phyloP scores from a whole-genome alignment of 1,284 basidiomycete species.

The Fistulinella staudtii region DNA sequence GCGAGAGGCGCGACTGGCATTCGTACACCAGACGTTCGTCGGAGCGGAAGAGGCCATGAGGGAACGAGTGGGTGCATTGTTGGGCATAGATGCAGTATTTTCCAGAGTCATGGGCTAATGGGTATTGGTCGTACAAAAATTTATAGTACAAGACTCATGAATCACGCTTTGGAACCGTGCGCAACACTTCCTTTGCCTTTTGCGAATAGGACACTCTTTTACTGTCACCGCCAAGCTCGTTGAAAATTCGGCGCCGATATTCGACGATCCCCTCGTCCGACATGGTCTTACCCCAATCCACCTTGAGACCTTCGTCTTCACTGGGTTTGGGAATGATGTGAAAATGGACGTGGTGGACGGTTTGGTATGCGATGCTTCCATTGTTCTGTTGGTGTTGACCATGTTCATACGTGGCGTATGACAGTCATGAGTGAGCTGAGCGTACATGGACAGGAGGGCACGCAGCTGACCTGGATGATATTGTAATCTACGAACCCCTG shows the following conservation, averaged over 20 bases:
- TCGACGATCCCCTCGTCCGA: too few relatives aligned
- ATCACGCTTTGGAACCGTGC: too few relatives aligned
- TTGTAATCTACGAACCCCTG: constrained; percentile 79
- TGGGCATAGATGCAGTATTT: not conserved
- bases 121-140: too few relatives aligned
- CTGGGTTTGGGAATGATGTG: constrained; percentile 87
- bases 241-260: too few relatives aligned
- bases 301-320: constrained; percentile 59
- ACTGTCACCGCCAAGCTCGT: too few relatives aligned
- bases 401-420: not conserved
- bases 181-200: too few relatives aligned
- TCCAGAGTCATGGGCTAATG: too few relatives aligned
- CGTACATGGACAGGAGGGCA: not conserved
- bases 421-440: not conserved
- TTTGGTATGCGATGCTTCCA: constrained; percentile 77
- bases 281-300: constrained; percentile 80
- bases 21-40: constrained; percentile 12
- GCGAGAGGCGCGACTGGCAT: constrained; percentile 15
- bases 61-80: not conserved
- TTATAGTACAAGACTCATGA: too few relatives aligned
- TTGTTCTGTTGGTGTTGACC: constrained; percentile 66
- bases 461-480: constrained; percentile 59
- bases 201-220: too few relatives aligned
- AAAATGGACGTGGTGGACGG: constrained; percentile 86
- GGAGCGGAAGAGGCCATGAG: not conserved